Evolutionary conservation across 1,284 basidiomycete genomes (phyloP), one percentile per base, ranked within the genome.

Genomic region (Amylostereum chailletii): DNA sequence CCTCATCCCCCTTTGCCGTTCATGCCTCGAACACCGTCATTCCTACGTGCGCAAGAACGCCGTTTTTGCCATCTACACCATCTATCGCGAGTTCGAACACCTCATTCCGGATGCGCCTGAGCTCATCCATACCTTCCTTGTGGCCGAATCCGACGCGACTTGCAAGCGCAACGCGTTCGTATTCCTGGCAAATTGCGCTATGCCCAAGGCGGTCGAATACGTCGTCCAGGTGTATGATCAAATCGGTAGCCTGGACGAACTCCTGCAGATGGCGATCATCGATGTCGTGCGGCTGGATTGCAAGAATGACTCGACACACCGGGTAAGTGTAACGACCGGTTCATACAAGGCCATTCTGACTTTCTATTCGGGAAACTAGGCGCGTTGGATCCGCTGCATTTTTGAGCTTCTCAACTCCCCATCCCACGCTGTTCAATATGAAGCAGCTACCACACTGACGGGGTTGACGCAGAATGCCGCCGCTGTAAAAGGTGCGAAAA

Each of bases 41-140:
- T 94, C 92, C 8, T 99, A 95, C 66, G 96, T 99, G 47, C 86
- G 95, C 63, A 99, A 99, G 75, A 98, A 98, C 64, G 96, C 95
- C 38, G 94, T 99, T 46, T 97, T 99, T 67, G 91, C 94, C 40
- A 79, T 97, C 46, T 95, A 89, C 70, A 83, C 91, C 50, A 96
- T 99, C 68, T 96, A 93, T 70, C 88, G 90, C 63, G 81, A 90
- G 66, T 92, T 94, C 64, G 94, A 98, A 64, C 77, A 92, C 66
- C 86, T 99, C 59, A 91, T 99, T 51, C 93, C 94, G 32, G 96
- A 99, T 62, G 96, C 93, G 1, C 90, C 95, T 1, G 96, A 99
- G 67, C 79, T 99, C 60, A 90, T 99, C 65, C 85, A 94, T 62
- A 95, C 94, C 4, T 99, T 99, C 81, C 84, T 99, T 45, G 88